Evolutionary conservation across 164 flowering plant genomes (phyloP).

Genomic region (Macadamia integrifolia): DNA sequence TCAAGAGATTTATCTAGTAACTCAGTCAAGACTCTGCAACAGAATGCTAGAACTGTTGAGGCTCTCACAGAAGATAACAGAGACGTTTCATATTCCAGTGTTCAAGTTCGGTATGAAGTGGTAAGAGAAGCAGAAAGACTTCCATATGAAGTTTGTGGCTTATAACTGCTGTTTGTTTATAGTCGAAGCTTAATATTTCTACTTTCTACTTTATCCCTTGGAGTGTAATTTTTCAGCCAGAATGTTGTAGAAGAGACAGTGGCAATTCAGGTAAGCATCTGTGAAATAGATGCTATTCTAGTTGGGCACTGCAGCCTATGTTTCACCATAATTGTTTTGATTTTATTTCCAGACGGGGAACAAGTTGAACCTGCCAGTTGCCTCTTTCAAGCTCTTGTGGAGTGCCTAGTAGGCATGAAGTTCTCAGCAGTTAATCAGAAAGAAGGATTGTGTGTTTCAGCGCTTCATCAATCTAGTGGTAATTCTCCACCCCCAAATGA

Average conservation of each 20-base stretch:
- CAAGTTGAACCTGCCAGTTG: constrained; percentile 25
- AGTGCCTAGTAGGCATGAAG: constrained; percentile 66
- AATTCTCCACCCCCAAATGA: constrained; percentile 13
- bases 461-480: constrained; percentile 73
- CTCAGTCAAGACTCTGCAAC: constrained; percentile 20
- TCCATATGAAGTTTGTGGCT: constrained; percentile 2
- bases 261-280: constrained; percentile 33
- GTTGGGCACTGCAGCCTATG: background rate
- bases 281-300: constrained; percentile 2
- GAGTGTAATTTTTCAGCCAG: constrained; percentile 31
- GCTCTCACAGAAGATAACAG: constrained; percentile 16
- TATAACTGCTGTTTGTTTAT: background rate
- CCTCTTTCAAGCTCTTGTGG: constrained; percentile 53
- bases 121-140: constrained; percentile 17
- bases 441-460: constrained; percentile 42
- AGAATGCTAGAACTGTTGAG: constrained; percentile 21
- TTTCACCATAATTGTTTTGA: background rate
- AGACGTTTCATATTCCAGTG: constrained; percentile 3
- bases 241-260: constrained; percentile 31
- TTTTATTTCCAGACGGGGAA: constrained; percentile 28
- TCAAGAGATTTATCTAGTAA: constrained; percentile 9
- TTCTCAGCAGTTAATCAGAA: constrained; percentile 30
- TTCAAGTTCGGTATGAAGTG: constrained; percentile 10
- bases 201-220: constrained; percentile 16
- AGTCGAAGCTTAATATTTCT: background rate